Conservation (phyloP, 345 rosid species). For the Pugionium dolabratum region DNA sequence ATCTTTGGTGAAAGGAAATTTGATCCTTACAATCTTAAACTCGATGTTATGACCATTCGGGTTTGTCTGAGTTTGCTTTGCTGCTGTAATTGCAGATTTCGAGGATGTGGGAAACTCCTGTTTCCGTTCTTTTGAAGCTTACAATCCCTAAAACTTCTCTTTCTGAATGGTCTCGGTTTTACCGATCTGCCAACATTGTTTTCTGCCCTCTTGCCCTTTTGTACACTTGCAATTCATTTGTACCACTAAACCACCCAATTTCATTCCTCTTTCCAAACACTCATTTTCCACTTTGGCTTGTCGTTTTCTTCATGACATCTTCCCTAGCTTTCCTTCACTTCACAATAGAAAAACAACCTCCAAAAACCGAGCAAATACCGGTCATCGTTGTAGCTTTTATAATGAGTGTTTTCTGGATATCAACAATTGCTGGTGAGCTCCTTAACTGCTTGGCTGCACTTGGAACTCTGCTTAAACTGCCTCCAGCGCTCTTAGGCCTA, state of each 20-base stretch:
- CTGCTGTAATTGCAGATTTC: constrained; percentile 55
- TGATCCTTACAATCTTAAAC: background rate
- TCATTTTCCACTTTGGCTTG: constrained; percentile 79
- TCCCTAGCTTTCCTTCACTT: constrained; percentile 77
- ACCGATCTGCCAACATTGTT: constrained; percentile 70
- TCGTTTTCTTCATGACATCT: constrained; percentile 66
- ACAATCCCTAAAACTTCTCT: constrained; percentile 85
- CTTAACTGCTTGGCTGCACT: constrained; percentile 85
- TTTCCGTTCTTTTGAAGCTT: constrained; percentile 61
- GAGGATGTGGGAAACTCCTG: constrained; percentile 72
- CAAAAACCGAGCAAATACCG: constrained; percentile 75
- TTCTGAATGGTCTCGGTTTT: constrained; percentile 75
- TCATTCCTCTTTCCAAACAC: constrained; percentile 71
- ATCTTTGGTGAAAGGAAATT: background rate
- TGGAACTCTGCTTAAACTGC: constrained; percentile 70
- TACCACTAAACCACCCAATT: constrained; percentile 78
- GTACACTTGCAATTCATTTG: constrained; percentile 74
- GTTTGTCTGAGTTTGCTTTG: constrained; percentile 17
- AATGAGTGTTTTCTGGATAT: constrained; percentile 98
- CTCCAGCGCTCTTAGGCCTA: constrained; percentile 84
- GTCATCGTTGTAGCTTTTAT: constrained; percentile 67
- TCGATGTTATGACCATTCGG: background rate
- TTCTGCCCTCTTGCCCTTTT: constrained; percentile 83
- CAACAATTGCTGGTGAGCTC: constrained; percentile 89
- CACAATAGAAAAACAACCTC: constrained; percentile 74